phyloP scores from a whole-genome alignment of 371 early-diverging fungal species.

The Saksenaea oblongispora region DNA sequence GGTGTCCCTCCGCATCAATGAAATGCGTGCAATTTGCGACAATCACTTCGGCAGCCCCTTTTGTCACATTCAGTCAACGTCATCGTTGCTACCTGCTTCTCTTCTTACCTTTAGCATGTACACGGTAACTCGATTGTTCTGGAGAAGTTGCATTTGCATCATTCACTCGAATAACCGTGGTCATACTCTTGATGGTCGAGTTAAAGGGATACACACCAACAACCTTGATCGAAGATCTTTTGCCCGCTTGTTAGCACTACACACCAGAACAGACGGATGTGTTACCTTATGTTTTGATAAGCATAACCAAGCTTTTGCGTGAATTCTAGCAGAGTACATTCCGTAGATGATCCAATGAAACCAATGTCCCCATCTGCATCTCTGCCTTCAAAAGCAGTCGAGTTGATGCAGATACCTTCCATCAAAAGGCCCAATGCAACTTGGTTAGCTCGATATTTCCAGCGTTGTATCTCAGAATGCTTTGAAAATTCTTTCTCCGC shows the following conservation, averaged over 20 bases:
- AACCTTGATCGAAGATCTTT: constrained; percentile 33
- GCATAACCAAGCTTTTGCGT: constrained; percentile 47
- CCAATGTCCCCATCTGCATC: constrained; percentile 51
- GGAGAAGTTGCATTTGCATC: constrained; percentile 23
- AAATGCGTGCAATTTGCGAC: constrained; percentile 44
- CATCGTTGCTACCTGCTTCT: background rate
- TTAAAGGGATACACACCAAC: constrained; percentile 55
- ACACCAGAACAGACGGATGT: background rate
- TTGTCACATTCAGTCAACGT: constrained; percentile 12
- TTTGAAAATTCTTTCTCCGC: constrained; percentile 23
- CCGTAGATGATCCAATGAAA: constrained; percentile 44
- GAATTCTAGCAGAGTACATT: constrained; percentile 70
- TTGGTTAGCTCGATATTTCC: constrained; percentile 42
- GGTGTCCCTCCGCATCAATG: constrained; percentile 39
- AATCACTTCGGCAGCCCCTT: constrained; percentile 65
- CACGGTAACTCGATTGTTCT: constrained; percentile 24
- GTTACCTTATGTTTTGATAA: constrained; percentile 30
- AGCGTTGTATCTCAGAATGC: constrained; percentile 15
- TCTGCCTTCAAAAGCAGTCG: constrained; percentile 68
- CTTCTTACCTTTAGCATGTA: constrained; percentile 43
- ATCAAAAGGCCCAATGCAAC: constrained; percentile 22
- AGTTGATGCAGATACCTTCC: constrained; percentile 69
- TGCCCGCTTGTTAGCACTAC: constrained; percentile 11
- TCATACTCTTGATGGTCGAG: constrained; percentile 63
- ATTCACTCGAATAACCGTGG: constrained; percentile 34